Evolutionary conservation across 345 rosid genomes (phyloP), one percentile per base, ranked within the genome.

Genomic region (Excoecaria agallocha): DNA sequence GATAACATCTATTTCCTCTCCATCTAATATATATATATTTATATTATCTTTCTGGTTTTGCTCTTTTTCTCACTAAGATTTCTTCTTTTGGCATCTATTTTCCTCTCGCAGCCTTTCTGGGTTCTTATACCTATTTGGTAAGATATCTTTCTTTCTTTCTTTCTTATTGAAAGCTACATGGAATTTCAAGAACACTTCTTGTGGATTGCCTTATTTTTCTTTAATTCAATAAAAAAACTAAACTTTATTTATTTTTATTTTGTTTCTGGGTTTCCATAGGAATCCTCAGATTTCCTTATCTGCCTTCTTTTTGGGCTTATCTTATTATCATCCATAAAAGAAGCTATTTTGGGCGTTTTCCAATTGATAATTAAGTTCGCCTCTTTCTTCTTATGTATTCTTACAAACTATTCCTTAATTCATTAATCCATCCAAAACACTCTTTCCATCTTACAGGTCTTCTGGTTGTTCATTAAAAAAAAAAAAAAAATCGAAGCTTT

Each of bases 271-370:
- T 63, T 10, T 25, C 17, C 7, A 19, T 64, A 13, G 25, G 17
- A 50, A 46, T 52, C 46, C 56, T 20, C 72, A 61, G 60, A 67
- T 63, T 77, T 68, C 67, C 60, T 66, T 60, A 19, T 64, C 70
- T 30, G 38, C 19, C 49, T 66, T 65, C 74, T 66, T 17, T 69
- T 57, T 68, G 17, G 46, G 65, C 43, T 61, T 69, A 8, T 59
- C 37, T 20, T 46, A 22, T 35, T 52, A 74, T 68, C 22, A 25
- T 51, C 19, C 55, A 35, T 60, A 59, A 49, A 13, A 8, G 22
- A 16, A 38, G 17, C 43, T 41, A 24, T 59, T 15, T 56, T 49
- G 81, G 79, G 80, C 72, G 43, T 76, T 82, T 56, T 73, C 72
- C 76, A 63, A 80, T 73, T 68, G 41, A 56, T 67, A 30, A 30